Base-by-base conservation (phyloP, 2,329 filamentous ascomycete species). In the Arthrobotrys megalospora region DNA sequence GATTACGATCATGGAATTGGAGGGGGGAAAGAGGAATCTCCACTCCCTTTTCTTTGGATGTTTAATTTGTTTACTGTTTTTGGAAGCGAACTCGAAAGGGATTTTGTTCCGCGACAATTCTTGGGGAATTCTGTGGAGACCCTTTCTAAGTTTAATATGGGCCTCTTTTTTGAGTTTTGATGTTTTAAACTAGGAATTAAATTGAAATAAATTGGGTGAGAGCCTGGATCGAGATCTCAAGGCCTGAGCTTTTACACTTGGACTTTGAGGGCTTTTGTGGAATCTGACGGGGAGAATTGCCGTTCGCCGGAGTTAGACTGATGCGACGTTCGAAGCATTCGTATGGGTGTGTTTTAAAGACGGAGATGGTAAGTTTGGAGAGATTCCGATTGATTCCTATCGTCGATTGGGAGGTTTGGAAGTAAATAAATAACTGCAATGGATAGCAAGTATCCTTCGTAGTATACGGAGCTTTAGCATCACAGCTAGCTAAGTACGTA, bases 1-100 rank as follows among this genome's bases (percentile, higher is more conserved):
- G 11, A 10, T 64, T 48, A 47, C 43, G 24, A 50, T 66, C 62
- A 16, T 43, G 47, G 63, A 66, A 66, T 66, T 66, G 47, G 47
- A 50, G 19, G 45, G 38, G 47, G 16, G 47, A 48, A 38, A 55
- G 34, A 36, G 21, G 16, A 6, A 28, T 34, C 14, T 12, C 32
- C 48, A 53, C 47, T 55, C 19, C 36, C 45, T 52, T 38, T 52
- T 28, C 32, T 55, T 16, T 28, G 16, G n/a, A 53, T 55, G 47
- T 67, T 69, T 58, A 53, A 58, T 73, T 38, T 73, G 48, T 73
- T 73, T 73, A 24, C 69, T 58, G 69, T 66, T 73, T 73, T 55
- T 63, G 66, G 69, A 60, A 66, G 38, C 47, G 45, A 38, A 38
- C 36, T 38, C 36, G 64, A 72, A 55, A 47, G 55, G 55, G 55